Base-by-base conservation (phyloP, 108 stramenopile species). In the Licmophora abbreviata region DNA sequence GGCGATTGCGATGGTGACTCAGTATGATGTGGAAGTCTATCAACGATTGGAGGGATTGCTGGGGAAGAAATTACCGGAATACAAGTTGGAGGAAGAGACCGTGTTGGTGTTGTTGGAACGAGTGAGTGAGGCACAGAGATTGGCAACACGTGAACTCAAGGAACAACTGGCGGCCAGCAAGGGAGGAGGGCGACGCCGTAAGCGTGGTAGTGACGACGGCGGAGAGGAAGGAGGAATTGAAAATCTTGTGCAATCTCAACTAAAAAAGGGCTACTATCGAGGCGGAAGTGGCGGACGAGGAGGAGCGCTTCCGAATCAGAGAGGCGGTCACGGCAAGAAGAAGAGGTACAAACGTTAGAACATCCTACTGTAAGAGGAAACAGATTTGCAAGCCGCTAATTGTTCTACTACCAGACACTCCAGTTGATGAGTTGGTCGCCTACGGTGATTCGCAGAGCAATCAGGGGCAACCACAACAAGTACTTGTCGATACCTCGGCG, bases 21-120 rank as follows among this genome's bases (percentile, higher is more conserved):
- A 99, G 73, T 98, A 96, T 66, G 97, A 96, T 79, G 92, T 98
- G 12, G 97, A 98, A 71, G 84, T 96, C 15, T 99, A 95, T 68
- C 95, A 97, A 55, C 73, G 95, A 29, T 54, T 99, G 59, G 99
- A 99, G 63, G 79, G 76, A 10, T 64, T 97, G 66, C 82, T 75
- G 58, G 85, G 85, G 56, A 85, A 76, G 49, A 84, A 83, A 28
- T 76, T 96, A n/a, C 68, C 83, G 27, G 85, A 85, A 56, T 88
- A 64, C 73, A 86, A 83, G 21, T 57, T 88, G 20, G 77, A 81
- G 36, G 94, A 97, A 64, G 88, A 92, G 36, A 78, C 88, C 6
- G 98, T 95, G 11, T 68, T 97, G 51, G 81, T 97, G 3, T 56
- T 99, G 27, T 69, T 92, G 57, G 98, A 99, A 47, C 66, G 96